Conservation (phyloP, 2,329 filamentous ascomycete genomes). For the Fusarium graminum region DNA sequence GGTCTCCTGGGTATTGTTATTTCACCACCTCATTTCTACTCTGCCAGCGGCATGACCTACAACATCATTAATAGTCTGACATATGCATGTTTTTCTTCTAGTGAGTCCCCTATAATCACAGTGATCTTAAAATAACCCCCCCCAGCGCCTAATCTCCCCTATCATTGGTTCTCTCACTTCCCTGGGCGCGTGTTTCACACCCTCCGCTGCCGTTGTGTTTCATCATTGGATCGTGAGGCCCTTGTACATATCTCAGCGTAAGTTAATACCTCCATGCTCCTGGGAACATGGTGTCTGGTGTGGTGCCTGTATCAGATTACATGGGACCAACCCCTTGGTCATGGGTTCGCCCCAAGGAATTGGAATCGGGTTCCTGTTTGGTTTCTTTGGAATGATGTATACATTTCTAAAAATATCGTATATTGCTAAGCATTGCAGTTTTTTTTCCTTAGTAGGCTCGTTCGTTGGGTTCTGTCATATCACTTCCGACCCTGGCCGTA, state of each 20-base stretch:
- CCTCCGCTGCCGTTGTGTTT: slow-evolving; percentile 44
- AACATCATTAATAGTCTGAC: no score
- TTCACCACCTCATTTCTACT: background rate
- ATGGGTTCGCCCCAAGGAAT: slow-evolving; percentile 20
- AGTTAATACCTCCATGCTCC: background rate
- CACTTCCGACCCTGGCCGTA: background rate
- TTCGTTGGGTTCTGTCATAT: background rate
- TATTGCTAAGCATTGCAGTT: slow-evolving; percentile 18
- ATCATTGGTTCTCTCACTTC: slow-evolving; percentile 46
- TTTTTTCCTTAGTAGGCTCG: slow-evolving; percentile 8
- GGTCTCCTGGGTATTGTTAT: background rate
- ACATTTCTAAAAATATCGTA: slow-evolving; percentile 41
- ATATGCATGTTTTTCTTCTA: background rate
- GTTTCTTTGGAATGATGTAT: slow-evolving; percentile 11
- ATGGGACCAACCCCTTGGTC: slow-evolving; percentile 28
- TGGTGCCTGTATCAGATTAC: slow-evolving; percentile 48
- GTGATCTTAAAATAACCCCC: slow-evolving; percentile 31
- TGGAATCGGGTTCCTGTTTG: slow-evolving; percentile 13
- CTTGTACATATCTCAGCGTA: slow-evolving; percentile 22
- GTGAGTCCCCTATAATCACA: background rate
- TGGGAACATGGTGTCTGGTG: slow-evolving; percentile 30
- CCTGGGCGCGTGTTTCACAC: slow-evolving; percentile 49
- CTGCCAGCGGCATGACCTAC: slow-evolving; percentile 6
- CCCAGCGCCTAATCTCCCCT: slow-evolving; percentile 49
- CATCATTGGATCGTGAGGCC: slow-evolving; percentile 45